phyloP scores from a whole-genome alignment of 768 basidiomycete genomes.

The Cytidiella melzeri region DNA sequence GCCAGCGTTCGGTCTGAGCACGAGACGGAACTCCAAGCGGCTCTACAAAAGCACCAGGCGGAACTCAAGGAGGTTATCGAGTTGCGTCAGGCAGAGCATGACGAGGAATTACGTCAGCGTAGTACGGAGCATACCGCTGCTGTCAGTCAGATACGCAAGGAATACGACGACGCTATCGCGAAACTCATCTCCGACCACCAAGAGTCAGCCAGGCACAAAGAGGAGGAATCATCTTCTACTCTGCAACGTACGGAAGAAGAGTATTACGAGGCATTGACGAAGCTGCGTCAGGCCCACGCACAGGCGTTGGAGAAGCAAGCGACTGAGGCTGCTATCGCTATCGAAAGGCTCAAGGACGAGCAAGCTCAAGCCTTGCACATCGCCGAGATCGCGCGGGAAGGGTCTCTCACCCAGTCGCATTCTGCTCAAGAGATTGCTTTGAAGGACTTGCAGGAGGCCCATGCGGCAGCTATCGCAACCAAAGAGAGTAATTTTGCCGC shows the following conservation, averaged over 20 bases:
- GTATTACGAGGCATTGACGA: slow-evolving; percentile 75
- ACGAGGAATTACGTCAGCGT: slow-evolving; percentile 43
- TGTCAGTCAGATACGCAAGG: slow-evolving; percentile 41
- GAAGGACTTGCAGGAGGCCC: slow-evolving; percentile 66
- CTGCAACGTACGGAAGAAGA: slow-evolving; percentile 72
- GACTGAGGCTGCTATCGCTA: slow-evolving; percentile 49
- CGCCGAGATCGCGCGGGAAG: slow-evolving; percentile 70
- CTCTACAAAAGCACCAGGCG: slow-evolving; percentile 38
- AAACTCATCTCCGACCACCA: slow-evolving; percentile 49
- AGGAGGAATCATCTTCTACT: slow-evolving; percentile 47
- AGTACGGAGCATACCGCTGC: slow-evolving; percentile 45
- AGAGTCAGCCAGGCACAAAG: slow-evolving; percentile 51
- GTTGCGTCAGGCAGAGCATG: slow-evolving; percentile 44
- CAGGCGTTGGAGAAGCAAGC: slow-evolving; percentile 57
- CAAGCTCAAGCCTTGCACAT: slow-evolving; percentile 69
- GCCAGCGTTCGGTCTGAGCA: slow-evolving; percentile 46
- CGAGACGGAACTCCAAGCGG: slow-evolving; percentile 32
- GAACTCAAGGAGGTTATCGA: slow-evolving; percentile 32
- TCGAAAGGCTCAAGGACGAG: slow-evolving; percentile 73
- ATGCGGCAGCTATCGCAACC: slow-evolving; percentile 55
- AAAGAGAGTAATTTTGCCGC: slow-evolving; percentile 62
- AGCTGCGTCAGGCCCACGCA: slow-evolving; percentile 67
- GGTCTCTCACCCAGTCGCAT: slow-evolving; percentile 68
- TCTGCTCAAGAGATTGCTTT: slow-evolving; percentile 58
- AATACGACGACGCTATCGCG: slow-evolving; percentile 47